Conservation (phyloP, 2,329 filamentous ascomycete species). For the Neofusicoccum ribis region DNA sequence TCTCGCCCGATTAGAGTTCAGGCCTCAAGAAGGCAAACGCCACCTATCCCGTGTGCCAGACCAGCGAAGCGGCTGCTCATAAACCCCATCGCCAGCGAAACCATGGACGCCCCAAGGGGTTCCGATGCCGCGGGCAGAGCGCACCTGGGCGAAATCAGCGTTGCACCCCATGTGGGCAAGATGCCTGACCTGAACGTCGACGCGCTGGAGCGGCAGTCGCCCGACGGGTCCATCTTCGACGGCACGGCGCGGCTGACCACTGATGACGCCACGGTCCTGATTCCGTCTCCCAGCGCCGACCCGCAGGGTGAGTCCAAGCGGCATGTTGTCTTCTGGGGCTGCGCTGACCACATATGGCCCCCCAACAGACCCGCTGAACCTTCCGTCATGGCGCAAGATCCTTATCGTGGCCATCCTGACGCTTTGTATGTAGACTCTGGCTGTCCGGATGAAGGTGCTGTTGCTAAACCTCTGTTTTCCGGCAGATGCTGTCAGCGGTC, state of each 20-base stretch:
- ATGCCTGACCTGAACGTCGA: not conserved
- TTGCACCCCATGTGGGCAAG: not conserved
- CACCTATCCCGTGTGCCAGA: not conserved
- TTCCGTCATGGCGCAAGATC: slow-evolving; percentile 11
- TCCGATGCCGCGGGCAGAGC: not conserved
- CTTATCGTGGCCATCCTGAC: slow-evolving; percentile 19
- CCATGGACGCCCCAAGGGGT: not conserved
- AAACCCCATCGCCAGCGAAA: not conserved
- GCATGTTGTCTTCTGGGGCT: not conserved
- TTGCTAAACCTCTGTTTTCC: not conserved
- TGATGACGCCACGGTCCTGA: slow-evolving; percentile 14
- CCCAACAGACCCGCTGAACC: slow-evolving; percentile 20
- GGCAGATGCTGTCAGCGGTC: slow-evolving; percentile 16
- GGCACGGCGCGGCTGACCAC: slow-evolving; percentile 16
- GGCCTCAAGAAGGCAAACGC: not conserved
- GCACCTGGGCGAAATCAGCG: not conserved
- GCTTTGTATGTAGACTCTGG: slow-evolving; percentile 12
- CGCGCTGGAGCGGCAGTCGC: not conserved
- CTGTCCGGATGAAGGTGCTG: not conserved
- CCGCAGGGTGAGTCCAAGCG: not conserved
- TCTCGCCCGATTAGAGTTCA: not conserved
- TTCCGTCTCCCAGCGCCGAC: slow-evolving; percentile 17
- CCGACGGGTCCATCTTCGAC: slow-evolving; percentile 4
- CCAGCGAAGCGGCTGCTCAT: not conserved
- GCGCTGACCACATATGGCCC: not conserved